phyloP scores from a whole-genome alignment of 306 rosid genomes.

The Vigna unguiculata region DNA sequence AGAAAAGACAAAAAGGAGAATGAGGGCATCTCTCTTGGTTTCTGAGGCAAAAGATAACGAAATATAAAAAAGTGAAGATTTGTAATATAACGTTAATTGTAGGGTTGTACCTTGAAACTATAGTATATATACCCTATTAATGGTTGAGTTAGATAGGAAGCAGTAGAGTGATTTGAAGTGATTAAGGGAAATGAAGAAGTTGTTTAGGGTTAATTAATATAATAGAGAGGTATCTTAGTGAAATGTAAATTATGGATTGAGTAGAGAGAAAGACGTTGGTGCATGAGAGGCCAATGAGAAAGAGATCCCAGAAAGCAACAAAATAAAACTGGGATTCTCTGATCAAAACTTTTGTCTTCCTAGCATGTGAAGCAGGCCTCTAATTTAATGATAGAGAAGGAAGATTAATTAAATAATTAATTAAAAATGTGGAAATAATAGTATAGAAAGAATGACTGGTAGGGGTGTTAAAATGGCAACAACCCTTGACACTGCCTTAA shows the following conservation, averaged over 20 bases:
- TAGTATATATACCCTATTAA: not conserved
- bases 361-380: constrained; percentile 74
- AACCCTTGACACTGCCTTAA: constrained; percentile 60
- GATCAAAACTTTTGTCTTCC: constrained; percentile 45
- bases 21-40: not conserved
- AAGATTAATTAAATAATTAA: too few relatives aligned
- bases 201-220: too few relatives aligned
- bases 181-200: too few relatives aligned
- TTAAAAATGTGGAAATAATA: not conserved
- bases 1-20: not conserved
- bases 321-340: constrained; percentile 84
- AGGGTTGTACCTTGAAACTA: not conserved
- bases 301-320: constrained; percentile 53
- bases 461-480: constrained; percentile 50
- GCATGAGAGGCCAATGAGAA: constrained; percentile 58
- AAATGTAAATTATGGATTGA: constrained; percentile 44
- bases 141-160: constrained; percentile 16
- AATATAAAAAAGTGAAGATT: not conserved
- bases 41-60: not conserved
- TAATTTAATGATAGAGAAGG: constrained; percentile 26
- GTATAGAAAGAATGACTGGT: constrained; percentile 30
- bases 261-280: constrained; percentile 62
- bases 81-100: not conserved
- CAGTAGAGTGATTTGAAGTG: not conserved
- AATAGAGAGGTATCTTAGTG: constrained; percentile 21